Conservation (phyloP, 1,284 basidiomycete genomes). For the Irpex rosettiformis region DNA sequence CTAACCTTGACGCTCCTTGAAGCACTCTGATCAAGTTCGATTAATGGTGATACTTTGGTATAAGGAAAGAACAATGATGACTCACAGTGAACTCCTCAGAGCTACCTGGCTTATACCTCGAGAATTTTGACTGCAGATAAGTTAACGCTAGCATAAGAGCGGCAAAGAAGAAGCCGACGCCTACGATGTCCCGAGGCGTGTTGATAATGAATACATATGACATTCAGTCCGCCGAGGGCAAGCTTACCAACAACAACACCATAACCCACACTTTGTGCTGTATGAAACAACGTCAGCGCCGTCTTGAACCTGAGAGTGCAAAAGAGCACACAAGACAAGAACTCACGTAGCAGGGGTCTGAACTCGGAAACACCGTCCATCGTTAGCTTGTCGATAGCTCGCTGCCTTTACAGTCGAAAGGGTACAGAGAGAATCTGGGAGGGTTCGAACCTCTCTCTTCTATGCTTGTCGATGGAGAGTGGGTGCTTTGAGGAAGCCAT, state of each 20-base stretch:
- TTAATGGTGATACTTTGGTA: neutral
- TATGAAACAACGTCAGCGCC: neutral
- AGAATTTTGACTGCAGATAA: conserved; percentile 43
- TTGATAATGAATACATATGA: neutral
- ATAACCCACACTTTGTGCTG: conserved; percentile 1
- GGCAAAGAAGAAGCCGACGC: conserved; percentile 50
- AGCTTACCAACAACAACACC: neutral
- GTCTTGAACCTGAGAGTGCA: neutral
- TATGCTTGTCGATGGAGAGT: neutral
- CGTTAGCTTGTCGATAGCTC: neutral
- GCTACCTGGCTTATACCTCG: conserved; percentile 41
- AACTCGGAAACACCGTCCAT: neutral
- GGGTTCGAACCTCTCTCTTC: too few relatives aligned
- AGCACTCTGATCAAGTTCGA: conserved; percentile 29
- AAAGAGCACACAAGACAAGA: neutral
- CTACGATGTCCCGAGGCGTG: conserved; percentile 19
- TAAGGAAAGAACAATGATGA: conserved; percentile 16
- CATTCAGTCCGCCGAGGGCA: neutral
- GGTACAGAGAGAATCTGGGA: neutral
- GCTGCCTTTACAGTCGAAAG: neutral
- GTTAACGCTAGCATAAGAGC: conserved; percentile 44
- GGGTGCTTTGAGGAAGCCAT: neutral
- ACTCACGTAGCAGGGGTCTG: neutral
- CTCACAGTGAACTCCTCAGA: conserved; percentile 53
- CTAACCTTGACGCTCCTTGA: conserved; percentile 45